Evolutionary conservation across 202 grass and related monocot species (phyloP).

Genomic region (Carex arenaria): DNA sequence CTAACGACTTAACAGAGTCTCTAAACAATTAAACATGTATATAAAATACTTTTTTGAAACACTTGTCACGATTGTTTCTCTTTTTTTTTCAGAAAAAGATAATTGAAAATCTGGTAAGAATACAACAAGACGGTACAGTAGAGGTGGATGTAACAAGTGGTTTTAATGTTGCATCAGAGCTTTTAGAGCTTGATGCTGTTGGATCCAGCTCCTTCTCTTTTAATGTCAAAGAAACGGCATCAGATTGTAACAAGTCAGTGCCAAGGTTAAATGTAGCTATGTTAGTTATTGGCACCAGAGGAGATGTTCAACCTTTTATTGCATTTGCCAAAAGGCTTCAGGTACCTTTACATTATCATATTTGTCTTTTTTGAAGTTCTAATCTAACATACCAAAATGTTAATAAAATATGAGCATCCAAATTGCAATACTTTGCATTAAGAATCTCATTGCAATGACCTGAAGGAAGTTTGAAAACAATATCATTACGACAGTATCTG

Average conservation of each 20-base stretch:
- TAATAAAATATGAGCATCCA: neutral
- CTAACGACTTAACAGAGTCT: neutral
- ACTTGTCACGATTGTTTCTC: neutral
- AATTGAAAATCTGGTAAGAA: slow-evolving; percentile 69
- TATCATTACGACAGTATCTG: neutral
- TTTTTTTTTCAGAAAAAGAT: slow-evolving; percentile 67
- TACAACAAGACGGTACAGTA: slow-evolving; percentile 84
- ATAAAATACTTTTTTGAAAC: neutral
- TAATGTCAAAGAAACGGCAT: slow-evolving; percentile 26
- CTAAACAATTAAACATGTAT: neutral
- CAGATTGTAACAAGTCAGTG: slow-evolving; percentile 59
- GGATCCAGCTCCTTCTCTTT: slow-evolving; percentile 34
- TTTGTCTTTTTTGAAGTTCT: neutral
- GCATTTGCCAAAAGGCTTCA: slow-evolving; percentile 93
- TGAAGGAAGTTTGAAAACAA: neutral
- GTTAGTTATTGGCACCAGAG: slow-evolving; percentile 94
- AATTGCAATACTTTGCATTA: neutral
- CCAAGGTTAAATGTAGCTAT: slow-evolving; percentile 94
- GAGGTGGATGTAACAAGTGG: slow-evolving; percentile 62
- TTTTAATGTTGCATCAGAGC: slow-evolving; percentile 72
- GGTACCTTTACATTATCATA: slow-evolving; percentile 39
- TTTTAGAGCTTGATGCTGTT: slow-evolving; percentile 79
- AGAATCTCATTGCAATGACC: neutral
- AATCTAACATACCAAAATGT: neutral
- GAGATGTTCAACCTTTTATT: slow-evolving; percentile 98